phyloP scores from a whole-genome alignment of 306 rosid genomes.

The Lagenaria siceraria region DNA sequence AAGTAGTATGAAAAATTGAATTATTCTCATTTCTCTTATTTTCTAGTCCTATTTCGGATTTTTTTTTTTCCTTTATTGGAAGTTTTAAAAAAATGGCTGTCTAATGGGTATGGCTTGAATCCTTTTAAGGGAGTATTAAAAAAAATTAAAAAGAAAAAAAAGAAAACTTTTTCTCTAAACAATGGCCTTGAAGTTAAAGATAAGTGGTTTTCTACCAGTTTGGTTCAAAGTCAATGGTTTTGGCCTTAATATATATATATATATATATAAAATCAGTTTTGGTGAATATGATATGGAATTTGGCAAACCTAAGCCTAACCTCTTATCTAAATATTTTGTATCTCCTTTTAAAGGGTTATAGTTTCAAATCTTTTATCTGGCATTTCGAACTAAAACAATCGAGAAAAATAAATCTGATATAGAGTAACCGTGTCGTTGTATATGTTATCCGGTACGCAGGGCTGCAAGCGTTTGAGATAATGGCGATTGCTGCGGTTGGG shows the following conservation, averaged over 20 bases:
- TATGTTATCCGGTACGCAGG: constrained; percentile 27
- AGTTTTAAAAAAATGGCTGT: not conserved
- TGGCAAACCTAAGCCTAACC: not conserved
- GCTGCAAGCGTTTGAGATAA: constrained; percentile 82
- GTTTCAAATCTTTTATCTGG: no score
- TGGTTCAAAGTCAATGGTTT: not conserved
- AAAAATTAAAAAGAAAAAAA: not conserved
- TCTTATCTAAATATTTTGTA: no score
- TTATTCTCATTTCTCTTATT: not conserved
- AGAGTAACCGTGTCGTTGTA: not conserved
- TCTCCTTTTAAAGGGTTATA: no score
- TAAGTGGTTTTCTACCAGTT: not conserved
- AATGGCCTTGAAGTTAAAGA: not conserved
- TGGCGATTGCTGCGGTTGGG: constrained; percentile 98
- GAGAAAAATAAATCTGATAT: not conserved
- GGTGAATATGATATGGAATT: not conserved
- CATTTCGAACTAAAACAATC: no score
- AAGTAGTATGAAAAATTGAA: not conserved
- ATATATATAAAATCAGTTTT: not conserved
- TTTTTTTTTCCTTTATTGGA: not conserved
- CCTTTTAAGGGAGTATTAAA: not conserved
- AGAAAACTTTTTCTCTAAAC: not conserved
- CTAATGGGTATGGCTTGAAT: not conserved
- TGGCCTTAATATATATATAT: not conserved
- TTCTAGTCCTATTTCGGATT: not conserved